Evolutionary conservation across 768 basidiomycete species (phyloP), one percentile per base, ranked within the genome.

Genomic region (Leucocoprinus sp.): DNA sequence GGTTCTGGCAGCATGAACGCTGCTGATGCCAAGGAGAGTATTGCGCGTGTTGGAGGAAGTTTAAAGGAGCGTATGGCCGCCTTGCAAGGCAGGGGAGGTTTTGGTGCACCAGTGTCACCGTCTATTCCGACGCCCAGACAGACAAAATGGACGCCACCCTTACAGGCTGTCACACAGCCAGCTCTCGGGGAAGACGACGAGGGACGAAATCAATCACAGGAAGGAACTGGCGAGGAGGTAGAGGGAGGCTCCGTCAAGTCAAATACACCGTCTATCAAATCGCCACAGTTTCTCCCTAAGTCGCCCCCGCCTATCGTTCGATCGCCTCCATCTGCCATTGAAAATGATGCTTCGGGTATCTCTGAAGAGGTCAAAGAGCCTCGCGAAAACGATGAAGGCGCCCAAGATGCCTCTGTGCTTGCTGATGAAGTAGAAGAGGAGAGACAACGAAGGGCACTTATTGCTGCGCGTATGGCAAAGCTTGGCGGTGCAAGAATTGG

Each of bases 21-120:
- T 4, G 77, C 78, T 22, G 93, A 97, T 68, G 93, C 93, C 17
- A 82, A 85, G 61, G 85, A 83, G 56, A 85, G 84, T 55, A 93
- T 95, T 62, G 76, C 75, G 4, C 79, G 79, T 45, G 44, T 27
- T 8, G 84, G 76, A 2, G 84, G 78, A 4, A 89, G 87, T 46
- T 64, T 98, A 53, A 93, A 83, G 66, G 95, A 96, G 49, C 79
- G 95, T 28, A 96, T 98, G 92, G 92, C 92, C 23, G 91, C 92
- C 2, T 66, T 97, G 28, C 87, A 92, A 60, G 89, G 86, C 6
- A 80, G 74, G 36, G 85, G 87, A 12, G 90, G 70, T 8, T 90
- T 95, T 56, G 87, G 87, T 12, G 73, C 67, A 1, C 72, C 81
- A 1, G 24, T 31, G 4, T 31, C 46, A 9, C 72, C 74, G 4